Evolutionary conservation across 2,329 filamentous ascomycete genomes (phyloP).

Genomic region (Aspergillus sp.): DNA sequence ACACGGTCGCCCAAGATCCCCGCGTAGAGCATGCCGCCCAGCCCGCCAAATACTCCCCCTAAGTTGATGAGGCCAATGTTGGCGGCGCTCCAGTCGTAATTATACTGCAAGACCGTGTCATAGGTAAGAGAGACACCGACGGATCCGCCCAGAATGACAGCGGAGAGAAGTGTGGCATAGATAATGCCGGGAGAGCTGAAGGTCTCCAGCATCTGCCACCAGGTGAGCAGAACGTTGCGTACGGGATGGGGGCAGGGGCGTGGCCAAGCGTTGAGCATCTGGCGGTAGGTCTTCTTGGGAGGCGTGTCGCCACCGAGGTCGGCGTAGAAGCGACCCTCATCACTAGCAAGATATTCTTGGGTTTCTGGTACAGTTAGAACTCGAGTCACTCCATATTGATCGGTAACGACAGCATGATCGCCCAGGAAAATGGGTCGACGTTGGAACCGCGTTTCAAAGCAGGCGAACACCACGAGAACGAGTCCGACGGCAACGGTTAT

Average conservation of each 20-base stretch:
- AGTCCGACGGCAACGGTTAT: constrained; percentile 39
- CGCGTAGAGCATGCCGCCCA: constrained; percentile 31
- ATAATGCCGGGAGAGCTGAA: constrained; percentile 41
- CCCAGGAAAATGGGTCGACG: constrained; percentile 37
- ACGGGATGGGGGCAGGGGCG: constrained; percentile 17
- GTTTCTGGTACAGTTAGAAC: constrained; percentile 36
- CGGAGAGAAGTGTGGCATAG: constrained; percentile 41
- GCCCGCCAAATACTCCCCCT: constrained; percentile 29
- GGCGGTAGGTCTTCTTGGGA: constrained; percentile 15
- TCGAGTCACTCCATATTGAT: constrained; percentile 43
- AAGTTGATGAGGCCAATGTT: constrained; percentile 30
- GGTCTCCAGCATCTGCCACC: constrained; percentile 26
- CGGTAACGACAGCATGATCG: constrained; percentile 40
- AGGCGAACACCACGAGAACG: constrained; percentile 41
- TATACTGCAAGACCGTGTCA: constrained; percentile 35
- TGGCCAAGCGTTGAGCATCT: constrained; percentile 37
- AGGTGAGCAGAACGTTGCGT: constrained; percentile 16
- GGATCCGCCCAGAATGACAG: constrained; percentile 40
- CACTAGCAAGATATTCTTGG: constrained; percentile 6
- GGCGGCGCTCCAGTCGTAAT: constrained; percentile 35
- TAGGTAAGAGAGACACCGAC: constrained; percentile 45
- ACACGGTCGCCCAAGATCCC: constrained; percentile 27
- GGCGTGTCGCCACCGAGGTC: background rate
- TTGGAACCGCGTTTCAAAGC: constrained; percentile 46
- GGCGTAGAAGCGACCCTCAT: background rate